Percentiles rank a stretch among this genome's conserved stretches.
These are phyloP conservation scores for Acanthamoeba triangularis DNA, from an alignment of 208 protist genomes.

Conservation along the genomic window DNA sequence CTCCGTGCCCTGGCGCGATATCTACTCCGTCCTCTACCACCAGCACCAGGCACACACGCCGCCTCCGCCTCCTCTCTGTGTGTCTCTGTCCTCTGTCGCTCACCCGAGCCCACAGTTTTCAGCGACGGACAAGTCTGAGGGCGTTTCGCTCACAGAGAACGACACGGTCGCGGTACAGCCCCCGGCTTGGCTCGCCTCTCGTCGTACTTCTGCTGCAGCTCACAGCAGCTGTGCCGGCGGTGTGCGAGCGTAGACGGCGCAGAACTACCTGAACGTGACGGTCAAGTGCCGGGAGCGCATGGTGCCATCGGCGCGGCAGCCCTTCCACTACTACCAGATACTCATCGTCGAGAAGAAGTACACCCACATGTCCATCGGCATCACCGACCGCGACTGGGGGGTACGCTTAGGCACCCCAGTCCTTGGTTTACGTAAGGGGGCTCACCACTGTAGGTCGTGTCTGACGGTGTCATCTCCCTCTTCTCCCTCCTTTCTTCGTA, in stretches of 20 bases:
- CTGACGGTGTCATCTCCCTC: neutral
- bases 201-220: neutral
- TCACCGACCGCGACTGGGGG: slow-evolving; percentile 35
- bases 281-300: neutral
- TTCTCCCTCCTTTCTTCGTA: neutral
- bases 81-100: neutral
- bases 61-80: neutral
- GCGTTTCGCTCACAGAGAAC: neutral
- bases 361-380: slow-evolving; percentile 50
- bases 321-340: slow-evolving; percentile 31
- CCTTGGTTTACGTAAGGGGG: too few species aligned
- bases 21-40: neutral
- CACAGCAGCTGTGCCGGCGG: neutral
- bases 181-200: neutral
- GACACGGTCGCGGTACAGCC: neutral
- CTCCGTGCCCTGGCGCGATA: neutral
- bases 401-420: neutral
- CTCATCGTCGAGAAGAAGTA: slow-evolving; percentile 43
- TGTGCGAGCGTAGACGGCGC: neutral
- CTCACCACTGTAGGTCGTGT: too few species aligned
- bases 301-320: neutral
- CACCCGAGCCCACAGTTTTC: neutral
- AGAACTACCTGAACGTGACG: neutral
- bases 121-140: neutral
- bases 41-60: neutral